These are phyloP conservation scores for Globisporangium okanoganense DNA, from an alignment of 352 stramenopile genomes.

Conservation along the genomic window DNA sequence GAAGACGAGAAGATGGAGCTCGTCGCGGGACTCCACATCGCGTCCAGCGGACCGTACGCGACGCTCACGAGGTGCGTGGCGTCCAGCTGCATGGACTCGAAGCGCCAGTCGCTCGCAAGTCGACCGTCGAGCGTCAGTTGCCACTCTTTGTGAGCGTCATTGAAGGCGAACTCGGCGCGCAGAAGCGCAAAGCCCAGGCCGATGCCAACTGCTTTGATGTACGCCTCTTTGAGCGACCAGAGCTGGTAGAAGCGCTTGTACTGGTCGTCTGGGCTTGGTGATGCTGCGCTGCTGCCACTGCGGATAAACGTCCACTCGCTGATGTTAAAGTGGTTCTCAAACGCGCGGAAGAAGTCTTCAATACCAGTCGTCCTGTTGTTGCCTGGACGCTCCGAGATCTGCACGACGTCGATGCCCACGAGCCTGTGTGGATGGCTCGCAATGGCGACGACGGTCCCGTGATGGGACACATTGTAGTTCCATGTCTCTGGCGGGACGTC, in stretches of 20 bases:
- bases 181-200: slow-evolving; percentile 58
- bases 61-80: slow-evolving; percentile 40
- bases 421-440: slow-evolving; percentile 31
- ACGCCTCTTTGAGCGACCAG: slow-evolving; percentile 78
- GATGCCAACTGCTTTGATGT: slow-evolving; percentile 72
- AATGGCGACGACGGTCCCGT: slow-evolving; percentile 67
- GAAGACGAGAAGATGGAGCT: slow-evolving; percentile 39
- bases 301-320: slow-evolving; percentile 62
- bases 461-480: slow-evolving; percentile 85
- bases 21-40: slow-evolving; percentile 36
- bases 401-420: slow-evolving; percentile 72
- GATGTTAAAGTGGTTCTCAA: slow-evolving; percentile 48
- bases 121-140: slow-evolving; percentile 38
- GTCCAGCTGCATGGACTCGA: slow-evolving; percentile 32
- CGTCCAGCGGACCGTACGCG: slow-evolving; percentile 35
- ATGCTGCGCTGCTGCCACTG: background rate
- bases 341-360: slow-evolving; percentile 57
- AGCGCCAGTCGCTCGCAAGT: slow-evolving; percentile 35
- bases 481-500: slow-evolving; percentile 22
- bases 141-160: slow-evolving; percentile 22
- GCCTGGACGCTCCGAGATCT: slow-evolving; percentile 42
- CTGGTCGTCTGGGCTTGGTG: background rate
- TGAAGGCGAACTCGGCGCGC: slow-evolving; percentile 42
- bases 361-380: slow-evolving; percentile 9
- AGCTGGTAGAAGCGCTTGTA: slow-evolving; percentile 51